Conservation (phyloP, 441 rosid genomes). For the Geranium incanum region DNA sequence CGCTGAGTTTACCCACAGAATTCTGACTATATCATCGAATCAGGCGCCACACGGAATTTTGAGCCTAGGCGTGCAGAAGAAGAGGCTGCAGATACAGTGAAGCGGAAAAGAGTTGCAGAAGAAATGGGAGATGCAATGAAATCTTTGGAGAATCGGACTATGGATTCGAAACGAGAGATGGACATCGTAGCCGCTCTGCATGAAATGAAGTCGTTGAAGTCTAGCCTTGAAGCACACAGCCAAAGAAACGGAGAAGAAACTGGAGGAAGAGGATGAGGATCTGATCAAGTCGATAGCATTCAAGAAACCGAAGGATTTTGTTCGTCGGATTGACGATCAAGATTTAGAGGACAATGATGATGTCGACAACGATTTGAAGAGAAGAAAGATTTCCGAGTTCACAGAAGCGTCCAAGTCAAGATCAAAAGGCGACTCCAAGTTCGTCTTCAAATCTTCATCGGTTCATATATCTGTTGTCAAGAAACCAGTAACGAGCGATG, state of each 20-base stretch:
- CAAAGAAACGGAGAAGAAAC: constrained; percentile 50
- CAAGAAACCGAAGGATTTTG: constrained; percentile 49
- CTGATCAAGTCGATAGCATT: constrained; percentile 63
- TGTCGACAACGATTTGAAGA: background rate
- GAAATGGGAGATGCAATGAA: constrained; percentile 95
- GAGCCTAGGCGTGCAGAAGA: constrained; percentile 92
- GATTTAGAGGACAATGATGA: constrained; percentile 43
- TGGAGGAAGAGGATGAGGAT: constrained; percentile 90
- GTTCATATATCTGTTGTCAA: constrained; percentile 39
- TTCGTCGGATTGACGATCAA: constrained; percentile 67
- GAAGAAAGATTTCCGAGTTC: constrained; percentile 4
- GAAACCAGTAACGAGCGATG: constrained; percentile 32
- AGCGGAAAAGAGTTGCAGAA: constrained; percentile 54
- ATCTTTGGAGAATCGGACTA: constrained; percentile 68
- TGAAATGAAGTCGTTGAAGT: constrained; percentile 88
- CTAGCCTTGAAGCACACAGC: constrained; percentile 64
- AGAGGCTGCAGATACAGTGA: constrained; percentile 56
- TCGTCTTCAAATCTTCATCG: constrained; percentile 24
- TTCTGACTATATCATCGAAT: constrained; percentile 69
- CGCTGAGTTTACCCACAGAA: constrained; percentile 72
- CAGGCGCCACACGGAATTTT: constrained; percentile 70
- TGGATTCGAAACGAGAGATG: constrained; percentile 90
- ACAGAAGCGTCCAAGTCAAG: constrained; percentile 34
- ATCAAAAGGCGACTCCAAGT: constrained; percentile 22
- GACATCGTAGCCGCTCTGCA: constrained; percentile 83